Base-by-base conservation (phyloP, 1,139 yeast species). In the Geotrichum restrictum region DNA sequence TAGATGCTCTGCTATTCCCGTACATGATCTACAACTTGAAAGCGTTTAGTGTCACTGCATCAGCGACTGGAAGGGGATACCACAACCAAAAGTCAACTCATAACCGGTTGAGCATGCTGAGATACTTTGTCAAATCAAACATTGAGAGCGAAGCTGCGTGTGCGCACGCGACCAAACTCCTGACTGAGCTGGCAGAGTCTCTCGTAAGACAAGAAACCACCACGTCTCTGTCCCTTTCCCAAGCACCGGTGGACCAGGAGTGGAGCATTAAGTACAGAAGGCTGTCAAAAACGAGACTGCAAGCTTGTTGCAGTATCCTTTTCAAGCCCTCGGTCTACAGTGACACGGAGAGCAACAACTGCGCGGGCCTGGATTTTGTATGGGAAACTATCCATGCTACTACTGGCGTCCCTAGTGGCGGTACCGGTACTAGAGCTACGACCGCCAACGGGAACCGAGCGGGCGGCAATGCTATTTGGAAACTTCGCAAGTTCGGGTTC, bases 401-500 rank as follows among this genome's bases (percentile, higher is more conserved):
- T 19, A 22, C 21, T 34, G 22, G 29, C 5, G 8, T 5, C 10
- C 18, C 3, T 8, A 16, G 34, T 10, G 34, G 22, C 33, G 31
- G 16, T n/a, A n/a, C n/a, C n/a, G n/a, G n/a, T n/a, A n/a, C n/a
- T n/a, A n/a, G n/a, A n/a, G n/a, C n/a, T n/a, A n/a, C 14, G 6
- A 33, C 6, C 37, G 37, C 16, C 37, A n/a, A n/a, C 18, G 31
- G 29, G 31, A 11, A 4, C 18, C 24, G 36, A 32, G 14, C 62
- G n/a, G n/a, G n/a, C n/a, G n/a, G n/a, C n/a, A n/a, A n/a, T n/a
- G n/a, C 57, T 11, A 52, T 54, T 43, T 60, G 64, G 63, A 53
- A 55, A 38, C 58, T 64, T 33, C 52, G 57, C 29, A 50, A 60
- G 10, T 55, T 64, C 16, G 57, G 59, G 41, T 59, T 64, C 22